Base-by-base conservation (phyloP, 148 eudicot genomes). In the Nepenthes gracilis region DNA sequence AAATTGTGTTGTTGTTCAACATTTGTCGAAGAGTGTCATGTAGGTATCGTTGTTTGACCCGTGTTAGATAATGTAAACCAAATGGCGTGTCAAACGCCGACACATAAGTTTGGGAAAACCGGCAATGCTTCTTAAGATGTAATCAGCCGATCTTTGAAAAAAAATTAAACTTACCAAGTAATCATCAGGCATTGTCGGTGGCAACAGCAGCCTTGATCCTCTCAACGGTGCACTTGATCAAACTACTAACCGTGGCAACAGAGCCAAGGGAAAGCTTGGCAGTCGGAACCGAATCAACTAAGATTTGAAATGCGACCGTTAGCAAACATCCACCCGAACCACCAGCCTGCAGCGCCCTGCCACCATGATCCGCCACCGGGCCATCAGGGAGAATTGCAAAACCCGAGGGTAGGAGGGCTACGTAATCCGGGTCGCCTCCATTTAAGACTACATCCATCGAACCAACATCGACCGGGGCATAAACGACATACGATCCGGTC, bases 351-450 rank as follows among this genome's bases (percentile, higher is more conserved):
- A 11, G 6, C 1, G 36, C 3, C 6, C 35, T 66, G 1, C 75
- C 78, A 4, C 63, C 73, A 7, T 69, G 63, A 9, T 50, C 36
- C 7, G 48, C 8, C 11, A 55, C 56, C 1, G 93, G 81, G 0
- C 96, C 96, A 63, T 90, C 97, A 0, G 97, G 97, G 12, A 90
- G 83, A 51, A 90, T 90, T 2, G 97, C 97, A 60, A 90, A 90
- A 10, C 97, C 97, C 2, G 94, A 86, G 33, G 97, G 97, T 1
- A 90, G 70, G 12, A 90, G 86, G 7, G 97, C 94, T 12, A 90
- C 97, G 13, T 90, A 90, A 60, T 90, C 97, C 0, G 97, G 94
- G 62, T 90, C 94, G 1, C 94, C 97, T 0, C 97, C 97, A 5
- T 87, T 80, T 34, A 90, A 61, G 34, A 90, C 97, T 59, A 90